Conservation (phyloP, 192 early-diverging fungal species). For the Polychytrium aggregatum region DNA sequence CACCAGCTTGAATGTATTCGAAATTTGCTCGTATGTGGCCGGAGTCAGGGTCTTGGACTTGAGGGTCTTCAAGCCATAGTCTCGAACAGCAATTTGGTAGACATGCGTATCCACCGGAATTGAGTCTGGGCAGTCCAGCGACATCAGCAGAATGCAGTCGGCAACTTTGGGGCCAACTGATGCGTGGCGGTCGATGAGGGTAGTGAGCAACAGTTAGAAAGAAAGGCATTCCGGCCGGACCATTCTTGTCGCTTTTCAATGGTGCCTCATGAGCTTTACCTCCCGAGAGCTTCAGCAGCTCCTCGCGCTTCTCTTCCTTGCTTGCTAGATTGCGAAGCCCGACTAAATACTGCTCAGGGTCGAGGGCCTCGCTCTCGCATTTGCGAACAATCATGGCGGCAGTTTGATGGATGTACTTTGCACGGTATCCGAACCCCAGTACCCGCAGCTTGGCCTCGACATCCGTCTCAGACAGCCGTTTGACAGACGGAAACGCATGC, state of each 20-base stretch:
- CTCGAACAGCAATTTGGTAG: conserved; percentile 74
- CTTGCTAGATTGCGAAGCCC: conserved; percentile 46
- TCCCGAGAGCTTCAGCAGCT: conserved; percentile 62
- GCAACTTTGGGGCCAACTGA: conserved; percentile 89
- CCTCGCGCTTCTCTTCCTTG: conserved; percentile 39
- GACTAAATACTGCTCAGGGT: conserved; percentile 48
- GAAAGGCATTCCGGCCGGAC: not conserved
- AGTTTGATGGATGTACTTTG: conserved; percentile 76
- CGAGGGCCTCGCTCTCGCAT: too few species aligned
- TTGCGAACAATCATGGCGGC: too few species aligned
- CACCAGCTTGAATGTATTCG: conserved; percentile 54
- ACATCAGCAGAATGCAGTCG: conserved; percentile 90
- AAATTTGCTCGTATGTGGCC: conserved; percentile 57
- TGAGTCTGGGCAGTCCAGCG: conserved; percentile 62
- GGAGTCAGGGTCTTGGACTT: conserved; percentile 51
- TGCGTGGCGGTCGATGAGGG: not conserved
- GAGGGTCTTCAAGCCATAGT: conserved; percentile 54
- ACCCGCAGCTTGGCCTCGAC: conserved; percentile 55
- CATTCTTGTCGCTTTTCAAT: not conserved
- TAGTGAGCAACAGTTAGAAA: not conserved
- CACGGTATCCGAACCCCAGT: conserved; percentile 91
- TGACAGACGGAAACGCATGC: conserved; percentile 60
- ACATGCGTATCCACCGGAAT: conserved; percentile 91
- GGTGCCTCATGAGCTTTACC: conserved; percentile 17
- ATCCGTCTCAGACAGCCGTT: conserved; percentile 33